Percentiles rank a stretch among this genome's conserved stretches.
Conservation (phyloP, 768 basidiomycete species). For the Hemileccinum impolitum region DNA sequence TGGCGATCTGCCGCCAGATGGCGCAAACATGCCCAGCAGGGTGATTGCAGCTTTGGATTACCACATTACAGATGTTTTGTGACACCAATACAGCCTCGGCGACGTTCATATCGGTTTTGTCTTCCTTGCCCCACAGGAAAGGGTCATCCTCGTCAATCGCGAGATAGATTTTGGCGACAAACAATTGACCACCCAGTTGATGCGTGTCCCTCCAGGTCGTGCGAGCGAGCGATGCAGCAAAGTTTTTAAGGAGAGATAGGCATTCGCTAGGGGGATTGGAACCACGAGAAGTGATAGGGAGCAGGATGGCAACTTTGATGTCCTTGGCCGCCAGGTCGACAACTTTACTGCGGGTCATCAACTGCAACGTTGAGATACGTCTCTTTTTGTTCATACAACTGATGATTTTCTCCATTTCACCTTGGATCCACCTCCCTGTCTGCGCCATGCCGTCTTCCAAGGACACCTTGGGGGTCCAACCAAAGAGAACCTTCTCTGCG, state of each 20-base stretch:
- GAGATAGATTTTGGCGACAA: slow-evolving; percentile 44
- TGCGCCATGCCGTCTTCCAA: slow-evolving; percentile 46
- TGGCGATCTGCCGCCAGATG: slow-evolving; percentile 52
- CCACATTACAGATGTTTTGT: slow-evolving; percentile 37
- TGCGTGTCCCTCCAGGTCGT: slow-evolving; percentile 47
- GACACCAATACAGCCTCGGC: slow-evolving; percentile 37
- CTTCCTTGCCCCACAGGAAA: slow-evolving; percentile 30
- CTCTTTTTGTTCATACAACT: slow-evolving; percentile 1
- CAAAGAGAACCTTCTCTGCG: slow-evolving; percentile 25
- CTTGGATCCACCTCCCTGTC: slow-evolving; percentile 48
- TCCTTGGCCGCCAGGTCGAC: slow-evolving; percentile 34
- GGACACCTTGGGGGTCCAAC: slow-evolving; percentile 42
- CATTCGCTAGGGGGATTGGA: slow-evolving; percentile 34
- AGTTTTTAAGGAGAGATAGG: slow-evolving; percentile 38
- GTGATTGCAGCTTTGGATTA: slow-evolving; percentile 35
- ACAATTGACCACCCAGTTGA: slow-evolving; percentile 29
- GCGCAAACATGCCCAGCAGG: slow-evolving; percentile 48
- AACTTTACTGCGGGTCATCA: slow-evolving; percentile 35
- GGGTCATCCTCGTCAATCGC: slow-evolving; percentile 50
- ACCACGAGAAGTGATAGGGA: slow-evolving; percentile 57
- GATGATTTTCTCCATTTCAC: slow-evolving; percentile 32
- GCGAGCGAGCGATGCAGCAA: slow-evolving; percentile 40
- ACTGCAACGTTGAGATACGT: slow-evolving; percentile 17
- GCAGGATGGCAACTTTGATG: slow-evolving; percentile 48
- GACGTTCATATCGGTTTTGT: slow-evolving; percentile 21